These are phyloP conservation scores for Solanum piurae DNA, from an alignment of 257 asterid species.

Conservation along the genomic window DNA sequence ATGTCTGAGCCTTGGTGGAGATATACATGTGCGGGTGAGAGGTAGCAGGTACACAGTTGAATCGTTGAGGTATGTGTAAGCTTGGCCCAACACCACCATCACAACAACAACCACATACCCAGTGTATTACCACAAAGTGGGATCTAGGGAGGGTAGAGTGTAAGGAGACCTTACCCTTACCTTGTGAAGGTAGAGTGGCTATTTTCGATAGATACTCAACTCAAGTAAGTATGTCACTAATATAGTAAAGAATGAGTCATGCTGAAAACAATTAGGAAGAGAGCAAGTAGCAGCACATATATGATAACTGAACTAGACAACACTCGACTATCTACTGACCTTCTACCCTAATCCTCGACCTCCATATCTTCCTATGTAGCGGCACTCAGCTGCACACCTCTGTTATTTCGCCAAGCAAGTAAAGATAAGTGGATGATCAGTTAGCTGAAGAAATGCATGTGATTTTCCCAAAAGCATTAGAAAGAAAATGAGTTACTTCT, in stretches of 20 bases:
- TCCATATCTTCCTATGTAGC: neutral
- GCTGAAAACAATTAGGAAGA: neutral
- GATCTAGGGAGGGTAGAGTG: neutral
- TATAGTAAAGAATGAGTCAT: neutral
- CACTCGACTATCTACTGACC: neutral
- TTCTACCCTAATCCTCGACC: neutral
- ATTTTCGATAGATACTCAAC: neutral
- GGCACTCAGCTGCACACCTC: neutral
- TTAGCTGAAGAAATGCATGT: neutral
- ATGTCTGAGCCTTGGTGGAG: neutral
- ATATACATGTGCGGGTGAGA: neutral
- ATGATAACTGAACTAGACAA: neutral
- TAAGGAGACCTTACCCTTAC: neutral
- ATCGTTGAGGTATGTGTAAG: neutral
- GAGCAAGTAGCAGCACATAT: neutral
- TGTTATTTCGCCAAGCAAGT: neutral
- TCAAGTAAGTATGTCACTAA: neutral
- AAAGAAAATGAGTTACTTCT: neutral
- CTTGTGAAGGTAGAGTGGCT: neutral
- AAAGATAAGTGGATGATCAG: neutral
- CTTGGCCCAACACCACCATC: neutral
- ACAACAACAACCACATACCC: rapidly evolving
- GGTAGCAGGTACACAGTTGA: neutral
- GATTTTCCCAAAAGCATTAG: neutral
- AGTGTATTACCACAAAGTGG: neutral